Evolutionary conservation across 805 yeast genomes (phyloP), one percentile per base, ranked within the genome.

Genomic region (Metschnikowia lunata): DNA sequence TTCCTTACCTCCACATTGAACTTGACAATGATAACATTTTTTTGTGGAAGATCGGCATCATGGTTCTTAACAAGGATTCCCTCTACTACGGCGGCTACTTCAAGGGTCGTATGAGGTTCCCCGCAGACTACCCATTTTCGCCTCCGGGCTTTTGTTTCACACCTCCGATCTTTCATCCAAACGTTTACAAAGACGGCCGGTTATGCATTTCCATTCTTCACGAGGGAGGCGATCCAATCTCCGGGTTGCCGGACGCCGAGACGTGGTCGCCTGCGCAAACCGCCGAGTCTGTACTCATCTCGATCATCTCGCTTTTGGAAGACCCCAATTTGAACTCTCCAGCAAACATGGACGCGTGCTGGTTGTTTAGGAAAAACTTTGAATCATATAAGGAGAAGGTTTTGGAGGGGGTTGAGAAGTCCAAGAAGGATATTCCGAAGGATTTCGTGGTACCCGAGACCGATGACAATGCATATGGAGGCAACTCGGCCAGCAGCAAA

Each of bases 321-420:
- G 97, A 91, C 63, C 98, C 98, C 42, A 91, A 91, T 67, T 83
- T 87, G 47, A 79, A 81, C 48, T 87, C 96, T 1, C 97, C 98
- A 7, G 98, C 98, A 6, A 91, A 91, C 64, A 90, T 91, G 40
- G 98, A 91, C 64, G 98, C 98, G 13, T 86, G 96, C 14, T 88
- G 89, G 36, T 87, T 85, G 56, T 89, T 88, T 78, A 76, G 96
- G 58, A 88, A 86, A 58, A 79, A 85, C 63, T 83, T 83, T 27
- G 88, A 82, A 26, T 82, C 78, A 37, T 91, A 88, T 68, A 79
- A 79, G 62, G 80, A 76, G 57, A 79, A 80, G 59, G 95, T 89
- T 6, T 74, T 78, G 49, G 79, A 82, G 57, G 96, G 88, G 57
- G 97, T 89, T 28, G 88, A 83, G 60, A 74, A 85, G 56, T 85